Evolutionary conservation across 164 flowering plant species (phyloP).

Genomic region (Umbellularia californica): DNA sequence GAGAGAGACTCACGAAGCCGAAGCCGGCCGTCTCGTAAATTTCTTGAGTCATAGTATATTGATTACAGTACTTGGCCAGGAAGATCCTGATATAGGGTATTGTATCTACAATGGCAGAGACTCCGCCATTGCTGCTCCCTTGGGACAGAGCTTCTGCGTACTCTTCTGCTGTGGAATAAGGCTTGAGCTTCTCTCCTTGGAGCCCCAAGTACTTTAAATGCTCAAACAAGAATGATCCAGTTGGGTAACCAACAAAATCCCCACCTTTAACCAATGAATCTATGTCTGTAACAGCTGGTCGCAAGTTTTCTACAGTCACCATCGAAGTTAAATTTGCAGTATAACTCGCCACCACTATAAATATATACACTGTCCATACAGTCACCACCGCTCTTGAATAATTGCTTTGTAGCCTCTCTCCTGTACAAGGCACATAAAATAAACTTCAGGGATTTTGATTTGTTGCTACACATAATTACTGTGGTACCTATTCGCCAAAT

Average conservation of each 20-base stretch:
- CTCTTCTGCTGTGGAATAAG: conserved; percentile 3
- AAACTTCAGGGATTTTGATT: too few relatives aligned
- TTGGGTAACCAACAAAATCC: conserved; percentile 17
- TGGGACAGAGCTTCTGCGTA: conserved; percentile 14
- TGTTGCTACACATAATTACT: too few relatives aligned
- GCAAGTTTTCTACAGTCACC: conserved; percentile 4
- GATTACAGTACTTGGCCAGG: conserved; percentile 9
- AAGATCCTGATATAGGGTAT: conserved; percentile 7
- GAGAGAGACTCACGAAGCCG: conserved; percentile 36
- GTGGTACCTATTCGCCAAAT: too few relatives aligned
- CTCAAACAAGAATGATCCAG: conserved; percentile 15
- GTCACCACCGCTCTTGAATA: conserved; percentile 7
- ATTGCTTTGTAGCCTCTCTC: conserved; percentile 21
- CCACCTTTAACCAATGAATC: conserved; percentile 4
- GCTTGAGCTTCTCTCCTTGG: conserved; percentile 7
- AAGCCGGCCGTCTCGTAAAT: conserved; percentile 32
- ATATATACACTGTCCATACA: conserved; percentile 5
- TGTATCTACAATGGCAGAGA: conserved; percentile 43
- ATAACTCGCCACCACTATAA: conserved; percentile 9
- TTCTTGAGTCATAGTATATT: conserved; percentile 17
- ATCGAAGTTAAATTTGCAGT: conserved; percentile 11
- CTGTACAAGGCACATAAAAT: conserved; percentile 11
- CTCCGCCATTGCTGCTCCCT: conserved; percentile 36
- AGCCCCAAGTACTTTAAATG: conserved; percentile 1
- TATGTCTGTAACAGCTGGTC: neutral